These are phyloP conservation scores for Xylaria multiplex DNA, from an alignment of 2,329 filamentous ascomycete genomes.

Conservation along the genomic window DNA sequence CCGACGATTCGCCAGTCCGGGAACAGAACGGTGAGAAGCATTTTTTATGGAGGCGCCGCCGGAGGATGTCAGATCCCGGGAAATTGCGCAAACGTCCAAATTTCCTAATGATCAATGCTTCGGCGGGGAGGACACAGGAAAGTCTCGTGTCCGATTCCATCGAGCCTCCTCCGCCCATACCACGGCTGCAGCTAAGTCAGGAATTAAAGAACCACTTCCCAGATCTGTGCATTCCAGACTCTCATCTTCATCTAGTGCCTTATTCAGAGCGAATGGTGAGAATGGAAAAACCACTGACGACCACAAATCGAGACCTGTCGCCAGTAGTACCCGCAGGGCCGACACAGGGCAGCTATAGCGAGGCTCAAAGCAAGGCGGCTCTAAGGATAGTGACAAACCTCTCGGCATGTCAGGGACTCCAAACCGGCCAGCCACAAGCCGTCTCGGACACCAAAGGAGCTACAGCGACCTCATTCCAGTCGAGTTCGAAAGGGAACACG, in stretches of 20 bases:
- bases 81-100: constrained; percentile 31
- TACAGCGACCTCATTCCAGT: constrained; percentile 54
- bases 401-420: constrained; percentile 13
- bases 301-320: not conserved
- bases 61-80: constrained; percentile 43
- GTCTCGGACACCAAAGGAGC: constrained; percentile 41
- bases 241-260: constrained; percentile 41
- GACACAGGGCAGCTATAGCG: constrained; percentile 9
- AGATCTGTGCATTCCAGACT: constrained; percentile 46
- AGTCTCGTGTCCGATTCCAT: constrained; percentile 33
- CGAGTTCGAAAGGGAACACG: constrained; percentile 47
- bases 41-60: constrained; percentile 51
- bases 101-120: constrained; percentile 27
- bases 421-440: constrained; percentile 19
- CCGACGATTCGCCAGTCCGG: constrained; percentile 21
- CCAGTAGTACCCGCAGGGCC: not conserved
- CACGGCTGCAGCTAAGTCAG: constrained; percentile 1
- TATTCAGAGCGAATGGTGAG: constrained; percentile 24
- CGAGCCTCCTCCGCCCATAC: constrained; percentile 20
- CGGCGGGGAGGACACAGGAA: constrained; percentile 38
- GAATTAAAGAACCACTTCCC: constrained; percentile 40
- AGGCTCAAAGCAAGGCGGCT: constrained; percentile 20
- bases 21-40: constrained; percentile 39
- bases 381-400: constrained; percentile 29
- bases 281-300: not conserved